These are phyloP conservation scores for Hypoxylon sp. DNA, from an alignment of 2,329 filamentous ascomycete species.

Conservation along the genomic window DNA sequence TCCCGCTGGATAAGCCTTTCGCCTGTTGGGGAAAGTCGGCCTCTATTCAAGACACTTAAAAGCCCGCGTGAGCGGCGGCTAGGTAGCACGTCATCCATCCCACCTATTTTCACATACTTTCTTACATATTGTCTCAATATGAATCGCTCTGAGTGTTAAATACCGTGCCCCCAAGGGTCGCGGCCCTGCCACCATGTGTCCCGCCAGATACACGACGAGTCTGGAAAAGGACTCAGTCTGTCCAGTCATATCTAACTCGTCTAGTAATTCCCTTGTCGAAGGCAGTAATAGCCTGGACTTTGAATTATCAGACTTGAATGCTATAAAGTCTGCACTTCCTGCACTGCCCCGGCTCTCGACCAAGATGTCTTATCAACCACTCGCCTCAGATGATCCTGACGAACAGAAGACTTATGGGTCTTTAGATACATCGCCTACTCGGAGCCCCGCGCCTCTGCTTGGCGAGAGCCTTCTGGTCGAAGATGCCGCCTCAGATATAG, in stretches of 20 bases:
- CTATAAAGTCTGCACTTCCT: conserved; percentile 18
- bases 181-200: conserved; percentile 31
- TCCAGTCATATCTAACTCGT: conserved; percentile 18
- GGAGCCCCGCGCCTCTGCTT: conserved; percentile 31
- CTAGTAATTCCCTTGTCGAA: conserved; percentile 12
- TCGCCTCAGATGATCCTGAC: conserved; percentile 40
- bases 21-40: conserved; percentile 20
- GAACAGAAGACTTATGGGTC: conserved; percentile 43
- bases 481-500: conserved; percentile 26
- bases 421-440: conserved; percentile 28
- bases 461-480: conserved; percentile 32
- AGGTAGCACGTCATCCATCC: conserved; percentile 44
- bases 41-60: conserved; percentile 23
- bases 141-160: conserved; percentile 32
- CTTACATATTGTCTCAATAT: conserved; percentile 22
- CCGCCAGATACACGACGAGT: conserved; percentile 10
- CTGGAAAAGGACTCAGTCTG: conserved; percentile 20
- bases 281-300: conserved; percentile 17
- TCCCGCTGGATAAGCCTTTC: conserved; percentile 27
- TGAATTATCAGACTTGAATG: conserved; percentile 36
- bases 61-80: conserved; percentile 39
- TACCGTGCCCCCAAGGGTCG: conserved; percentile 24
- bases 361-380: conserved; percentile 45
- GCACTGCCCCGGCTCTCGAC: conserved; percentile 30
- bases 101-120: conserved; percentile 44